Conservation (phyloP, 2,329 filamentous ascomycete species). For the Didymella segeticola region DNA sequence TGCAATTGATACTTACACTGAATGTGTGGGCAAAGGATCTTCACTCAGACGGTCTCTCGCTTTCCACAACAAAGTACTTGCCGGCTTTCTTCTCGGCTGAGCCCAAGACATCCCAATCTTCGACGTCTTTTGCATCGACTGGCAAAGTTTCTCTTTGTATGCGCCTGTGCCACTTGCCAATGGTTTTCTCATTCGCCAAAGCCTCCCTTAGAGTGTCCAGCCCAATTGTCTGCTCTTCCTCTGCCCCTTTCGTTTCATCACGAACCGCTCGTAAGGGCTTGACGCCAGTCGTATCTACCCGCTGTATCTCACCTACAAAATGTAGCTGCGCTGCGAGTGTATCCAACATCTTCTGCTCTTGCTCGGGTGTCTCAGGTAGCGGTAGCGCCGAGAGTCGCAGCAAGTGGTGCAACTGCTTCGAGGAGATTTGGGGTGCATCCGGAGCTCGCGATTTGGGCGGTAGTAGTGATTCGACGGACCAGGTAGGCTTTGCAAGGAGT, state of each 20-base stretch:
- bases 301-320: conserved; percentile 87
- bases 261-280: conserved; percentile 78
- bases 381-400: conserved; percentile 90
- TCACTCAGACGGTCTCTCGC: conserved; percentile 53
- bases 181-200: conserved; percentile 65
- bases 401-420: conserved; percentile 78
- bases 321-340: conserved; percentile 83
- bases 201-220: conserved; percentile 64
- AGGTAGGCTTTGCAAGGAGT: conserved; percentile 72
- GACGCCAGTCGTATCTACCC: conserved; percentile 75
- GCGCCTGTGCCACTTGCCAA: conserved; percentile 61
- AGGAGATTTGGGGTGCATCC: conserved; percentile 59
- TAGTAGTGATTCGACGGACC: conserved; percentile 82
- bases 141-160: conserved; percentile 58
- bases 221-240: conserved; percentile 65
- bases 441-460: conserved; percentile 51
- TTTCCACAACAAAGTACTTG: conserved; percentile 79
- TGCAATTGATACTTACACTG: neutral
- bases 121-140: conserved; percentile 52
- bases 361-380: conserved; percentile 65
- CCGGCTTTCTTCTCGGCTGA: conserved; percentile 71
- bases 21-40: neutral
- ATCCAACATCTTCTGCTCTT: conserved; percentile 73
- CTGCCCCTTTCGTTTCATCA: conserved; percentile 72
- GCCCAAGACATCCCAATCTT: conserved; percentile 74